phyloP scores from a whole-genome alignment of 768 basidiomycete genomes.

The Boletus rufocinnamomeus region DNA sequence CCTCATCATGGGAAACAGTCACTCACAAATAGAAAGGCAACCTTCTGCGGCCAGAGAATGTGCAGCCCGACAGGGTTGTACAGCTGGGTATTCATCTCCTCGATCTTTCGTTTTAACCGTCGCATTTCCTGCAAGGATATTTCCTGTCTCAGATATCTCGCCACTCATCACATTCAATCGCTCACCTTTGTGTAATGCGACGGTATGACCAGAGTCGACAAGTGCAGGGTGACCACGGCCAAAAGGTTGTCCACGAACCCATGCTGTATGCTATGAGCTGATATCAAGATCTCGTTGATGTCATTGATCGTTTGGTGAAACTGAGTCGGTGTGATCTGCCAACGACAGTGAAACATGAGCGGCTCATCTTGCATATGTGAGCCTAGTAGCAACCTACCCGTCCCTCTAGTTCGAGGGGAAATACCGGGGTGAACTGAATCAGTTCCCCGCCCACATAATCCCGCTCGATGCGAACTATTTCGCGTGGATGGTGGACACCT shows the following conservation, averaged over 20 bases:
- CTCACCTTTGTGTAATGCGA: constrained; percentile 84
- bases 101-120: constrained; percentile 60
- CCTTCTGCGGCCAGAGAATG: constrained; percentile 79
- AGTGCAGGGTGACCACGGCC: constrained; percentile 77
- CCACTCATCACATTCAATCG: constrained; percentile 1
- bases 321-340: constrained; percentile 85
- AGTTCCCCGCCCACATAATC: constrained; percentile 92
- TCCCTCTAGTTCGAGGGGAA: constrained; percentile 90
- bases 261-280: constrained; percentile 76
- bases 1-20: neutral
- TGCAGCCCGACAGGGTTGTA: constrained; percentile 90
- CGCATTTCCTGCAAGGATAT: constrained; percentile 66
- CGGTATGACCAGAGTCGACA: constrained; percentile 65
- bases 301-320: constrained; percentile 89
- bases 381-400: constrained; percentile 57
- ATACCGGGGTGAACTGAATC: constrained; percentile 85
- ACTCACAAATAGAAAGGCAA: constrained; percentile 92
- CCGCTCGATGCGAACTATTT: constrained; percentile 87
- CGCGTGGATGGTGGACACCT: constrained; percentile 87
- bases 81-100: constrained; percentile 65
- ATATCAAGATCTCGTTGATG: constrained; percentile 85
- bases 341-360: neutral
- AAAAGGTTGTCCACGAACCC: constrained; percentile 79
- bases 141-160: constrained; percentile 5
- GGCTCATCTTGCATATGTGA: neutral